Evolutionary conservation across 75 land plant genomes (phyloP), one percentile per base, ranked within the genome.

Genomic region (Isoetes taiwanensis): DNA sequence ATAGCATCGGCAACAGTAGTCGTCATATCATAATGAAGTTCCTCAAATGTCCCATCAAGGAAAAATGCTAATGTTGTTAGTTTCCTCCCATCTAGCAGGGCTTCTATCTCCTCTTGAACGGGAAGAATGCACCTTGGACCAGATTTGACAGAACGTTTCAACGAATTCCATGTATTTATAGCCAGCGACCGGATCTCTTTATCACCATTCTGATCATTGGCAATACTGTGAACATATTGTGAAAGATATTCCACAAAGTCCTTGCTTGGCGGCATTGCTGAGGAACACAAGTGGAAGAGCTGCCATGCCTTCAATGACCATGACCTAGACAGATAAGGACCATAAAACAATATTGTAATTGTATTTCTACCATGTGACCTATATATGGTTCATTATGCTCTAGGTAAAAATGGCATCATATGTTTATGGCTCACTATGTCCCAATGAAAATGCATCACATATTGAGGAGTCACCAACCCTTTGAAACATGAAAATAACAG

Each of bases 1-100:
- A 93, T 83, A 69, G 95, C 83, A 82, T 91, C 97, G 54, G 88
- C 72, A 5, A 93, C 83, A 26, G 97, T 86, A 31, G 98, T 93
- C 19, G 95, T 43, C 90, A 93, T 84, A 66, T 87, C 95, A 73
- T 84, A 93, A 12, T 83, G 63, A 27, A 87, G 76, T 64, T 83
- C 95, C 66, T 88, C 98, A 72, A 93, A 93, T 35, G 95, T 93
- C 52, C 85, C 87, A 75, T 91, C 97, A 67, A 91, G 56, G 67
- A 91, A 91, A 61, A 86, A 91, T 10, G 82, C 97, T 24, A 86
- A 80, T 5, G 94, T 91, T 23, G 91, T 86, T 16, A 91, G 82
- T 53, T 76, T 83, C 64, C 70, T 69, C 21, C 82, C 75, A 26
- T 68, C 72, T 59, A 91, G 70, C 50, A 86, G 82, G 63, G 88